Percentiles rank a stretch among this genome's conserved stretches.
Evolutionary conservation across 495 filamentous ascomycete genomes (phyloP).

Genomic region (Neurospora sp.): DNA sequence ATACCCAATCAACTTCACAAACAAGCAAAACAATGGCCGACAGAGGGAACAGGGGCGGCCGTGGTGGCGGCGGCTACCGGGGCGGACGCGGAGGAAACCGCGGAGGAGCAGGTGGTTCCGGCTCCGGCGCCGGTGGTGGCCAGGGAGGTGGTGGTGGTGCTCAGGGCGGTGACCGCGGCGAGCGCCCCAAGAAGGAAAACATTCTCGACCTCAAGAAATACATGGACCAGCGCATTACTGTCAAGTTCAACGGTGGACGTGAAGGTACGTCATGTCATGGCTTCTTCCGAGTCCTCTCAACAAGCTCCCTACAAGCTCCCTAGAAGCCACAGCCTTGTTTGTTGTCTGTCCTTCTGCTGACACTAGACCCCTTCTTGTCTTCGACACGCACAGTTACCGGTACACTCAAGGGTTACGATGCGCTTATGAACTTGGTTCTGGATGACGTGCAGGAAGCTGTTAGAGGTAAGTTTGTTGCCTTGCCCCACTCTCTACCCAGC

Average conservation of each 20-base stretch:
- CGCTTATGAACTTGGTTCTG: slow-evolving; percentile 93
- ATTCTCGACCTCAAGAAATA: slow-evolving; percentile 92
- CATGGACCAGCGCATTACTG: slow-evolving; percentile 87
- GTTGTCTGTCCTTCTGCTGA: not conserved
- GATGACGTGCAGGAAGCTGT: slow-evolving; percentile 88
- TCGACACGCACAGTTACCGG: slow-evolving; percentile 54
- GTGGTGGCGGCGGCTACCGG: slow-evolving; percentile 41
- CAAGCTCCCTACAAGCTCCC: not conserved
- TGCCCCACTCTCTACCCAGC: not conserved
- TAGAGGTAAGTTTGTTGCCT: slow-evolving; percentile 49
- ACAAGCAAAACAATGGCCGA: slow-evolving; percentile 47
- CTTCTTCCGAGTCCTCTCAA: not conserved
- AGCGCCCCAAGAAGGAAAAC: slow-evolving; percentile 92
- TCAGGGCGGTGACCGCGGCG: slow-evolving; percentile 31
- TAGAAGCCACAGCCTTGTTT: not conserved
- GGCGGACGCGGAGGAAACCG: slow-evolving; percentile 28
- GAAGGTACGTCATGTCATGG: slow-evolving; percentile 52
- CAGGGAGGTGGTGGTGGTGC: slow-evolving; percentile 14
- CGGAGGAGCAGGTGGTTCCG: slow-evolving; percentile 23
- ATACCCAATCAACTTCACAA: not conserved
- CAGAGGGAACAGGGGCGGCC: slow-evolving; percentile 34
- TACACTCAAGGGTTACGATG: slow-evolving; percentile 87
- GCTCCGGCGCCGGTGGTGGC: slow-evolving; percentile 31
- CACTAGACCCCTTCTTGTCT: not conserved
- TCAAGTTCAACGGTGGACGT: slow-evolving; percentile 92